Percentiles rank a stretch among this genome's conserved stretches.
These are phyloP conservation scores for Massariosphaeria phaeospora DNA, from an alignment of 495 filamentous ascomycete species.

Conservation along the genomic window DNA sequence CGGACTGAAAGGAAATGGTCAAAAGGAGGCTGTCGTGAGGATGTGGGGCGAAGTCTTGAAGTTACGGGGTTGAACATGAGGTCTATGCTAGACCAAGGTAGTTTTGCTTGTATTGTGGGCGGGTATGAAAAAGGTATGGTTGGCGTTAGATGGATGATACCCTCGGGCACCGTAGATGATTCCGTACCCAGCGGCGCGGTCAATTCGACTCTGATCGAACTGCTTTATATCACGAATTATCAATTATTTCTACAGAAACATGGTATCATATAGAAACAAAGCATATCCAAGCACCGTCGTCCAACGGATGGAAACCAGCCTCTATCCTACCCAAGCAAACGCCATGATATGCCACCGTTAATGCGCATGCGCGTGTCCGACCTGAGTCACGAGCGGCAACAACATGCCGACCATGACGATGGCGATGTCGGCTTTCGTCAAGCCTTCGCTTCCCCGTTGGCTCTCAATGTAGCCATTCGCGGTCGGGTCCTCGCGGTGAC, in stretches of 20 bases:
- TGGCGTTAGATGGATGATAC: no score
- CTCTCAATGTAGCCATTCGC: conserved; percentile 64
- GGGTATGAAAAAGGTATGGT: no score
- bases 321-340: neutral
- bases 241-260: conserved; percentile 7
- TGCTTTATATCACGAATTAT: no score
- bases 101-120: no score
- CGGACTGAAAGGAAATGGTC: neutral
- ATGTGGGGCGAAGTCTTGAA: conserved; percentile 27
- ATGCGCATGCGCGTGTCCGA: conserved; percentile 88
- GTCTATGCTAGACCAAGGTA: no score
- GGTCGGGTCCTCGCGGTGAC: conserved; percentile 46
- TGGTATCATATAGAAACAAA: conserved; percentile 5
- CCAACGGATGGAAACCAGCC: neutral
- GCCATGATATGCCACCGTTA: conserved; percentile 37
- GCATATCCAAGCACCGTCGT: conserved; percentile 2
- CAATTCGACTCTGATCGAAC: no score
- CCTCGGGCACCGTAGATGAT: no score
- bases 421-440: conserved; percentile 53
- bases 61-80: conserved; percentile 20
- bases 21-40: conserved; percentile 15
- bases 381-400: conserved; percentile 79
- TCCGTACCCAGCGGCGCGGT: no score
- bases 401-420: conserved; percentile 85
- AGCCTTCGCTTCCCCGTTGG: neutral